Conservation (phyloP, 257 asterid species). For the Echites panduratus region DNA sequence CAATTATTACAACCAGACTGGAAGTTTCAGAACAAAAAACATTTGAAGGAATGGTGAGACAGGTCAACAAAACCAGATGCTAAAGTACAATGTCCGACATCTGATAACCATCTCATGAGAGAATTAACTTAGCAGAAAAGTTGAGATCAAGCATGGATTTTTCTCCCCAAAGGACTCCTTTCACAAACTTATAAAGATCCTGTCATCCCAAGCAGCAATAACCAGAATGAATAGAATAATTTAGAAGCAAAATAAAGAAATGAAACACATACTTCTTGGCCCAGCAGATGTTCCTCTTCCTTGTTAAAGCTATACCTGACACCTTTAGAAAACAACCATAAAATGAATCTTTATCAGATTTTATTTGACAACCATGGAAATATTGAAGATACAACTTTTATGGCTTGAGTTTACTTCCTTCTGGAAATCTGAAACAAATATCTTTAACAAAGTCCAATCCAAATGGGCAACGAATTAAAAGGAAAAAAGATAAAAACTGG, state of each 20-base stretch:
- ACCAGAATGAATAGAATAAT: neutral
- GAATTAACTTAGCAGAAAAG: neutral
- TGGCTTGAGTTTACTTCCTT: neutral
- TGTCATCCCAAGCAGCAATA: neutral
- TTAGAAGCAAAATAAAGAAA: neutral
- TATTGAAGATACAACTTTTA: neutral
- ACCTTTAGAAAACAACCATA: conserved; percentile 13
- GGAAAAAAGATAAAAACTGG: neutral
- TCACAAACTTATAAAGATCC: neutral
- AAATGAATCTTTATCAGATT: conserved; percentile 1
- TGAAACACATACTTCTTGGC: conserved; percentile 16
- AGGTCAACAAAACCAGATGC: neutral
- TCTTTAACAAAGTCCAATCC: neutral
- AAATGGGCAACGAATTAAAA: too few relatives aligned
- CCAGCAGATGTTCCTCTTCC: conserved; percentile 7
- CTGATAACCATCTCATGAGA: neutral
- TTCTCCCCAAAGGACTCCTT: neutral
- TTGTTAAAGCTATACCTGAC: conserved; percentile 2
- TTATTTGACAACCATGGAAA: neutral
- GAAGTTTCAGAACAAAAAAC: neutral
- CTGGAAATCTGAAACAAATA: neutral
- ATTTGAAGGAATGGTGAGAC: neutral
- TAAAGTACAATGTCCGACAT: neutral
- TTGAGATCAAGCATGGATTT: neutral
- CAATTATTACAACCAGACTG: neutral